Percentiles rank a stretch among this genome's conserved stretches.
Evolutionary conservation across 371 early-diverging fungal genomes (phyloP).

Genomic region (Nosema granulosis): DNA sequence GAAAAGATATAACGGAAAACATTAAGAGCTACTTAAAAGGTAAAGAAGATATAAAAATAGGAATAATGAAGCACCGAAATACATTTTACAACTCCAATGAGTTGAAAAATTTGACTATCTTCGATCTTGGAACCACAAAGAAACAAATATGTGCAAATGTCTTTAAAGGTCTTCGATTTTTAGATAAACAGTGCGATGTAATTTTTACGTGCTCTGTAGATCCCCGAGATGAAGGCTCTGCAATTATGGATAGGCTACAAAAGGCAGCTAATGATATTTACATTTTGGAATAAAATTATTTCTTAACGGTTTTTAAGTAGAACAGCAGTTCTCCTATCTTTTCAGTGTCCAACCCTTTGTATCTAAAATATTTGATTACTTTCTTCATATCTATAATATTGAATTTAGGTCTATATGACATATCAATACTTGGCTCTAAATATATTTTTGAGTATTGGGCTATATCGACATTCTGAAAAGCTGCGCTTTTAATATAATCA

Average conservation of each 20-base stretch:
- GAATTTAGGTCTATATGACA: constrained; percentile 10
- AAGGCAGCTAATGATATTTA: constrained; percentile 74
- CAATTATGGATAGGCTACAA: constrained; percentile 90
- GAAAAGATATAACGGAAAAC: constrained; percentile 12
- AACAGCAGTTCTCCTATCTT: constrained; percentile 1
- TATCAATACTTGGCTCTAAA: neutral
- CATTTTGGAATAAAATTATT: neutral
- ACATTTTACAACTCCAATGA: neutral
- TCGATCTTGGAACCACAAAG: constrained; percentile 55
- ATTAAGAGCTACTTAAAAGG: constrained; percentile 1
- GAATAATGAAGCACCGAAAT: constrained; percentile 21
- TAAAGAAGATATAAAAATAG: constrained; percentile 27
- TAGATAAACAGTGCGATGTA: constrained; percentile 74
- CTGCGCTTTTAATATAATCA: constrained; percentile 71
- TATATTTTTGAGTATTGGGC: constrained; percentile 14
- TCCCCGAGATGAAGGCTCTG: constrained; percentile 77
- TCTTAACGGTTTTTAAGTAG: neutral
- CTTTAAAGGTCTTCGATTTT: constrained; percentile 74
- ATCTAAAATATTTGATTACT: neutral
- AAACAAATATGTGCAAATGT: constrained; percentile 73
- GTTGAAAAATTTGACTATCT: constrained; percentile 23
- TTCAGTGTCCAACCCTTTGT: neutral
- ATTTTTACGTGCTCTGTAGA: constrained; percentile 75
- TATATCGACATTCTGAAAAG: constrained; percentile 13
- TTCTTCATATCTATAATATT: neutral